Percentiles rank a stretch among this genome's conserved stretches.
phyloP scores from a whole-genome alignment of 2,329 filamentous ascomycete genomes.

The Ophiocordyceps camponoti-floridani region DNA sequence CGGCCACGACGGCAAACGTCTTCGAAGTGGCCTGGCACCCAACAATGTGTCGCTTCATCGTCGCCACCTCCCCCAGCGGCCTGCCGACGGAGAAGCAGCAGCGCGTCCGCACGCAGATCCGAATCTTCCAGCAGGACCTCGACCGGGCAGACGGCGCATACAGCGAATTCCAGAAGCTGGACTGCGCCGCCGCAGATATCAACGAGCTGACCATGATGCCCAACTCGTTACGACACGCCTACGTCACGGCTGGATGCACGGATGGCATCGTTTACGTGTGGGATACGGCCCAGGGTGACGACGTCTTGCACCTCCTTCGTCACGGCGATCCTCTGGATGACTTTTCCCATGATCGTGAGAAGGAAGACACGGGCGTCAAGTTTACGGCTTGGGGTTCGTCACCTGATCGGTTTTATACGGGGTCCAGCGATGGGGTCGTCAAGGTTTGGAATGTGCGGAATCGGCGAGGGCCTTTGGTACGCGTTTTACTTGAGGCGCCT shows the following conservation, averaged over 20 bases:
- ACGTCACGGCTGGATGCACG: constrained; percentile 43
- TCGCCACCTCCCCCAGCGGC: constrained; percentile 35
- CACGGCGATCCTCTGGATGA: constrained; percentile 29
- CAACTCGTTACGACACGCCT: constrained; percentile 29
- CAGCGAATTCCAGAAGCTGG: constrained; percentile 32
- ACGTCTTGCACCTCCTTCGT: constrained; percentile 33
- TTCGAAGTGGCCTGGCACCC: constrained; percentile 51
- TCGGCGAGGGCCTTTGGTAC: constrained; percentile 24
- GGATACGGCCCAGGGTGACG: constrained; percentile 38
- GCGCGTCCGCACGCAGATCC: constrained; percentile 34
- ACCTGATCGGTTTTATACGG: constrained; percentile 41
- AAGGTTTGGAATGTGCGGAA: constrained; percentile 44
- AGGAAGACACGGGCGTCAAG: constrained; percentile 43
- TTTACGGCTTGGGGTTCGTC: constrained; percentile 44
- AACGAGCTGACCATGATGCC: constrained; percentile 44
- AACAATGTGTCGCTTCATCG: constrained; percentile 30
- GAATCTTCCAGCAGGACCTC: constrained; percentile 26
- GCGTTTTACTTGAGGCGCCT: constrained; percentile 33
- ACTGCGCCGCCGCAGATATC: constrained; percentile 41
- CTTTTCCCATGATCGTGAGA: constrained; percentile 26
- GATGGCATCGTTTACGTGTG: constrained; percentile 45
- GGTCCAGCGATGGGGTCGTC: constrained; percentile 42
- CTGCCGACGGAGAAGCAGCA: constrained; percentile 21
- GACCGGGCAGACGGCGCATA: constrained; percentile 12
- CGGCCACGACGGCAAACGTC: constrained; percentile 37